A percentile compares a stretch with the other conserved stretches of the same genome.
Evolutionary conservation across 176 grass and related monocot species (phyloP).

Genomic region (Avena eriantha): DNA sequence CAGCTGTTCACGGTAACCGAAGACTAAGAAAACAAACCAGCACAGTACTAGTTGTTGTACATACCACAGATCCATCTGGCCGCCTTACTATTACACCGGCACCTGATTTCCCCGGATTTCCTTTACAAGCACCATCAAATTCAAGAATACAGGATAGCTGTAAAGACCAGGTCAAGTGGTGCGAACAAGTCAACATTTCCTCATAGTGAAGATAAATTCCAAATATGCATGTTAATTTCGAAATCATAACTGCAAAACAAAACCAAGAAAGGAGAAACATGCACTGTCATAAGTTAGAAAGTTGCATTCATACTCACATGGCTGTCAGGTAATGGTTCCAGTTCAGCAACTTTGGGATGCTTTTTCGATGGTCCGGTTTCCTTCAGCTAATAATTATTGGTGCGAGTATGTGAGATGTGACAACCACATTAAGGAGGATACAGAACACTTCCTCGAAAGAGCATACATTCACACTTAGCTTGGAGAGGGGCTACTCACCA

Average conservation of each 20-base stretch:
- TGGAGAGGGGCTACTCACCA: constrained; percentile 43
- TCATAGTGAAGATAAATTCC: not conserved
- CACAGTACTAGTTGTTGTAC: constrained; percentile 1
- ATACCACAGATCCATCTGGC: constrained; percentile 83
- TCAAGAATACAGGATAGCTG: constrained; percentile 88
- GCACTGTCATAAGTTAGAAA: not conserved
- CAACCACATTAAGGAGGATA: not conserved
- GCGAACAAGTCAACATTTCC: constrained; percentile 33
- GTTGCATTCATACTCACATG: constrained; percentile 56
- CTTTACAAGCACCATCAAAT: constrained; percentile 88
- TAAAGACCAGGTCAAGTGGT: constrained; percentile 20
- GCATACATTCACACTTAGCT: not conserved
- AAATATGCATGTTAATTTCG: constrained; percentile 14
- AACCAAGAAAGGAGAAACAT: not conserved
- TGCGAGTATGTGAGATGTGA: constrained; percentile 21
- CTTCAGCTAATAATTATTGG: constrained; percentile 42
- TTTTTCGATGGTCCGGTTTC: constrained; percentile 45
- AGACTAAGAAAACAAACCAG: constrained; percentile 20
- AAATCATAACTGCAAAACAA: constrained; percentile 19
- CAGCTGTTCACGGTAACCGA: constrained; percentile 35
- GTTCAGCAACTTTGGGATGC: constrained; percentile 46
- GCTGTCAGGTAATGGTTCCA: constrained; percentile 45
- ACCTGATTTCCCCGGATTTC: constrained; percentile 85
- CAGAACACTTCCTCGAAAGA: not conserved
- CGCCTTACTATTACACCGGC: constrained; percentile 75